Conservation (phyloP, 306 rosid genomes). For the Calophaca sinica region DNA sequence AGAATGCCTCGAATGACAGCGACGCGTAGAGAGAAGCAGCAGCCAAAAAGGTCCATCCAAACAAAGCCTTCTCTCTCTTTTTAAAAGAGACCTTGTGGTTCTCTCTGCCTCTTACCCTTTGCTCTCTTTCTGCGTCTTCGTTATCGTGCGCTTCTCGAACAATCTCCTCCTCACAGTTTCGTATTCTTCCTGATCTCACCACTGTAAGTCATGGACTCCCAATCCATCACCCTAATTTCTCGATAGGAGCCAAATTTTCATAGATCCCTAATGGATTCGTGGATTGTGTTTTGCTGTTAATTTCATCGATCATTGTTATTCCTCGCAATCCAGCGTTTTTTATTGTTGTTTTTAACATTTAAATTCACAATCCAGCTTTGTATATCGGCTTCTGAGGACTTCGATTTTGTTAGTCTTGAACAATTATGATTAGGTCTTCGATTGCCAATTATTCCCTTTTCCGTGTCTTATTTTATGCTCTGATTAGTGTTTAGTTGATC, state of each 20-base stretch:
- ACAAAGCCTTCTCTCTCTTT: constrained; percentile 54
- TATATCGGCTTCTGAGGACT: constrained; percentile 41
- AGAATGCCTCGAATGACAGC: constrained; percentile 59
- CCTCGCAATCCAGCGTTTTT: background rate
- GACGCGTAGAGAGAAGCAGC: constrained; percentile 60
- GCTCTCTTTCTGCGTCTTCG: constrained; percentile 47
- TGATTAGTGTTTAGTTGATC: constrained; percentile 51
- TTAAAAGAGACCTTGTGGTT: constrained; percentile 57
- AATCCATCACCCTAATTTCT: constrained; percentile 47
- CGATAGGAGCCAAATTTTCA: constrained; percentile 31
- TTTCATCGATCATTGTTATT: constrained; percentile 9
- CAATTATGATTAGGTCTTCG: constrained; percentile 45
- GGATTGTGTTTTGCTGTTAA: constrained; percentile 7
- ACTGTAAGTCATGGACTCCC: constrained; percentile 67
- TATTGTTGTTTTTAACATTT: constrained; percentile 8
- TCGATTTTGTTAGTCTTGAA: constrained; percentile 44
- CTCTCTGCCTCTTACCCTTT: constrained; percentile 48
- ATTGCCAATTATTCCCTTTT: constrained; percentile 28
- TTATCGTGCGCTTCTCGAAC: constrained; percentile 68
- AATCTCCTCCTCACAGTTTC: constrained; percentile 75
- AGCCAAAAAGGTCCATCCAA: constrained; percentile 70
- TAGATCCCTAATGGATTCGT: constrained; percentile 68
- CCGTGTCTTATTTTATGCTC: constrained; percentile 21
- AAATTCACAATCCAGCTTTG: constrained; percentile 3
- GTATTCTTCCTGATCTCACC: constrained; percentile 67